A percentile compares a stretch with the other conserved stretches of the same genome.
Conservation (phyloP, 345 rosid species). For the Aethionema arabicum region DNA sequence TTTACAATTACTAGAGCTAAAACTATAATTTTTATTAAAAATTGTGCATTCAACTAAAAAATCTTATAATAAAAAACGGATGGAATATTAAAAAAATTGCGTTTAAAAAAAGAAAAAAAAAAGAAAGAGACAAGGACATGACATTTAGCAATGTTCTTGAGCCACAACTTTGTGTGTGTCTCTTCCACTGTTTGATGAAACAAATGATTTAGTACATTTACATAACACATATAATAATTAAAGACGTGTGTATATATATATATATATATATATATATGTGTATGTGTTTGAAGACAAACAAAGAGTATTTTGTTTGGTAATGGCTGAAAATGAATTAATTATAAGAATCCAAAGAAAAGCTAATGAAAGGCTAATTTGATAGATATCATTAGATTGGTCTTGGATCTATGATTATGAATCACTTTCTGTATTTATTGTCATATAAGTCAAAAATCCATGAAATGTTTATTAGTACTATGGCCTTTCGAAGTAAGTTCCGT, state of each 20-base stretch:
- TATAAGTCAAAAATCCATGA: slow-evolving; percentile 28
- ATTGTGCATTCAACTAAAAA: no score
- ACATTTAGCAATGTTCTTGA: slow-evolving; percentile 26
- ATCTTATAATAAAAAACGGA: no score
- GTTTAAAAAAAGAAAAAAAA: no score
- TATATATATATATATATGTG: slow-evolving; percentile 10
- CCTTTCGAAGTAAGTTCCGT: slow-evolving; percentile 9
- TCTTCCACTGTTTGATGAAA: slow-evolving; percentile 11
- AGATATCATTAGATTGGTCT: not conserved
- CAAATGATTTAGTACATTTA: slow-evolving; percentile 28
- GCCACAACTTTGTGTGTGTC: slow-evolving; percentile 38
- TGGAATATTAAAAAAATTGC: no score
- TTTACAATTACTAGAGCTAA: no score
- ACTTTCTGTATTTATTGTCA: slow-evolving; percentile 16
- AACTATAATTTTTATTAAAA: no score
- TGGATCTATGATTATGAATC: slow-evolving; percentile 18
- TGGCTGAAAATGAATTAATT: slow-evolving; percentile 16
- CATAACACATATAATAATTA: slow-evolving; percentile 19
- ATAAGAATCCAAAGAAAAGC: slow-evolving; percentile 31
- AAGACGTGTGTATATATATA: slow-evolving; percentile 21
- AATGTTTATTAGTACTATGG: slow-evolving; percentile 6
- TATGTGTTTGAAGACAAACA: slow-evolving; percentile 20
- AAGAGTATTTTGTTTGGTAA: slow-evolving; percentile 25
- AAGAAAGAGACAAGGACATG: slow-evolving; percentile 1
- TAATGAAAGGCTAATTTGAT: slow-evolving; percentile 21